Evolutionary conservation across 495 filamentous ascomycete species (phyloP), one percentile per base, ranked within the genome.

Genomic region (Aspergillus funiculosus): DNA sequence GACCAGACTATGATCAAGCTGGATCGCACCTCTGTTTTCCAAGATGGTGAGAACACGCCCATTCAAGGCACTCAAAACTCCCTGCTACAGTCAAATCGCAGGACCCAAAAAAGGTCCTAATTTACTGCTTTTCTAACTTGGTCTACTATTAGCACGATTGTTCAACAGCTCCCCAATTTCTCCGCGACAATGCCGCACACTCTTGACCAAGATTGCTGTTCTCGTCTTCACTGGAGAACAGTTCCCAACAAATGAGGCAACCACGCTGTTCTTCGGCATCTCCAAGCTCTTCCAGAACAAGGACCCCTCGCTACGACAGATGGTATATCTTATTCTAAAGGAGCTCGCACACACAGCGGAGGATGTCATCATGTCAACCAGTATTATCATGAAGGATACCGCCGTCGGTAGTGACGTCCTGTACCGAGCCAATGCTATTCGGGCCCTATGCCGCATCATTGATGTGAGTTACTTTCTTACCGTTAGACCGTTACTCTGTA

Each of bases 281-380:
- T 95, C 90, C 49, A 99, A 99, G 74, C 81, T 99, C 46, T 99
- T 99, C 76, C 92, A 99, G 72, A 96, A 96, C 69, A 95, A 95
- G 67, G 92, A 99, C 81, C 87, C 90, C 54, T 89, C 87, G 52
- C 77, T 99, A 66, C 89, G 92, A 57, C 92, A 99, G 74, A 97
- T 97, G 91, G 91, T 99, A 26, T 95, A 97, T 72, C 76, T 98
- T 22, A 82, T 95, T 53, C 83, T 98, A 73, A 96, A 95, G 77
- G 92, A 99, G 77, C 75, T 99, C 53, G 87, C 91, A 49, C 78
- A 81, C 60, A 94, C 89, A n/a, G 91, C 94, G 21, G 90, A 97
- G 68, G 92, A 99, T 77, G 90, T 95, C 47, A 99, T 99, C 55
- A 97, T 99, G 92, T 91, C 95, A 40, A 99, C 92, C 17, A 90